Evolutionary conservation across 129 eudicot species (phyloP).

Genomic region (Centrapalus pauciflorus): DNA sequence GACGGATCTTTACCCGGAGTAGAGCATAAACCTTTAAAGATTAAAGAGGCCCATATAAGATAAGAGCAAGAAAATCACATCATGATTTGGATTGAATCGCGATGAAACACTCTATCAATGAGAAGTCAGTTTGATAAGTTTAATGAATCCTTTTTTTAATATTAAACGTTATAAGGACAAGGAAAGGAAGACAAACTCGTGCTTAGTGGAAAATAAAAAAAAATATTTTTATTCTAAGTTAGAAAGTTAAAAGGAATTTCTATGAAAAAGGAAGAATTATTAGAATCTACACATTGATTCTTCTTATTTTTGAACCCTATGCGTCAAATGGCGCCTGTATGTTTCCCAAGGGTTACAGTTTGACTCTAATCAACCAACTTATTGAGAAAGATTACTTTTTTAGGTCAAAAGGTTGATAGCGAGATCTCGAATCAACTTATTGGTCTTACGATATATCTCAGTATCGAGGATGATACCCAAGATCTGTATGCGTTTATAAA

Average conservation of each 20-base stretch:
- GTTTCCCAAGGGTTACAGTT: too few relatives aligned
- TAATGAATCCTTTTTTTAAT: not conserved
- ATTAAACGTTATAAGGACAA: not conserved
- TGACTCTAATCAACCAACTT: too few relatives aligned
- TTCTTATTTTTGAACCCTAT: not conserved
- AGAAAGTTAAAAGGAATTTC: not conserved
- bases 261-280: not conserved
- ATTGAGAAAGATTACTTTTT: too few relatives aligned
- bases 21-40: constrained; percentile 6
- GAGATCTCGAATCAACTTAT: too few relatives aligned
- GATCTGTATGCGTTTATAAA: too few relatives aligned
- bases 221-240: not conserved
- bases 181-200: not conserved
- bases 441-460: not conserved
- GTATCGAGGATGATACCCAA: constrained; percentile 4
- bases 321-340: too few relatives aligned
- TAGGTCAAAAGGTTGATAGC: too few relatives aligned
- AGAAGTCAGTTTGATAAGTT: not conserved
- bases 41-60: not conserved
- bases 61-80: not conserved
- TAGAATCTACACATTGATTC: not conserved
- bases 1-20: not conserved
- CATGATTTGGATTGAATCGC: not conserved
- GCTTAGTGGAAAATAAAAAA: not conserved
- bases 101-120: not conserved